phyloP scores from a whole-genome alignment of 1,284 basidiomycete genomes.

The Ustilago xerochloae region DNA sequence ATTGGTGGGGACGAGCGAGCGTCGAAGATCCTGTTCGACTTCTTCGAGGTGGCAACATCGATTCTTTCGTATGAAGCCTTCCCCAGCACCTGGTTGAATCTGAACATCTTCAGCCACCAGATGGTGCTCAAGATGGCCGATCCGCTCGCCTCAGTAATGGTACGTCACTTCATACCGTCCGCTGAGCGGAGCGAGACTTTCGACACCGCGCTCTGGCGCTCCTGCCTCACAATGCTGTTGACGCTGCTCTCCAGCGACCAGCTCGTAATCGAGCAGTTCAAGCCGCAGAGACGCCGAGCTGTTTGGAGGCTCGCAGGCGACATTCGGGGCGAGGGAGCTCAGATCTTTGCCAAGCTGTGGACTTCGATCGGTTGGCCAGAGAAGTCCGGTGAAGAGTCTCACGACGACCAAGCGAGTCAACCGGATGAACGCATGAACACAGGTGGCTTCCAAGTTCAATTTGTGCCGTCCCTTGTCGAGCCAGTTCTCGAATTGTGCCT shows the following conservation, averaged over 20 bases:
- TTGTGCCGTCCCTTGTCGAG: constrained; percentile 81
- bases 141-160: constrained; percentile 80
- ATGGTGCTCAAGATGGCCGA: constrained; percentile 89
- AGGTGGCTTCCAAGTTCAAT: constrained; percentile 66
- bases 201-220: constrained; percentile 82
- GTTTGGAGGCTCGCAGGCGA: constrained; percentile 96
- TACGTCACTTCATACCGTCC: constrained; percentile 83
- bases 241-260: constrained; percentile 88
- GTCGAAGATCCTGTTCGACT: constrained; percentile 77
- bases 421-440: constrained; percentile 56
- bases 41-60: constrained; percentile 84
- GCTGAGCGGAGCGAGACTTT: constrained; percentile 75
- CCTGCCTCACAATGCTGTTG: constrained; percentile 83
- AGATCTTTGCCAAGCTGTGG: constrained; percentile 86
- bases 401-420: constrained; percentile 25
- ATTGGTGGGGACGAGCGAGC: constrained; percentile 69
- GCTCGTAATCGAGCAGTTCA: constrained; percentile 91
- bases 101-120: constrained; percentile 88
- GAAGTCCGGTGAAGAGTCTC: constrained; percentile 12
- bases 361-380: constrained; percentile 74
- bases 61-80: constrained; percentile 89
- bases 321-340: constrained; percentile 88
- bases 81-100: constrained; percentile 90
- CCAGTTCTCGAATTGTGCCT: constrained; percentile 91
- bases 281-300: constrained; percentile 88